Evolutionary conservation across 1,139 yeast species (phyloP), one percentile per base, ranked within the genome.

Genomic region (Candida sojae): DNA sequence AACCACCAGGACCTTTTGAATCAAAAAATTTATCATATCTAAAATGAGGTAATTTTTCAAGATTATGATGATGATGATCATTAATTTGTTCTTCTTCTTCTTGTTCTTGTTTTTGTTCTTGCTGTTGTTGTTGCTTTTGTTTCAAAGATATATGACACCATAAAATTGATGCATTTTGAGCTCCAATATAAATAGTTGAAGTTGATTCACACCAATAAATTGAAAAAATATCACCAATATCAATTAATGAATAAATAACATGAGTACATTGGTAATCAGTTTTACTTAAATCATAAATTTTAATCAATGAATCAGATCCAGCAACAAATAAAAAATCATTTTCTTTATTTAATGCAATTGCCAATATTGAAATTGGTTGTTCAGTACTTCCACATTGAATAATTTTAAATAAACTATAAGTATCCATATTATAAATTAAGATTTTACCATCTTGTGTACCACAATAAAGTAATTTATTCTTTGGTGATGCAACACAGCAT

Each of bases 371-470:
- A 2, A 89, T 84, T 0, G 83, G 74, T 61, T 88, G 91, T 12
- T 87, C 89, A 10, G 66, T 66, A 39, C 59, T 59, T 5, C 66
- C 67, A 40, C 66, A 56, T 41, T 61, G 51, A 26, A 70, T 64
- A 32, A 72, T 73, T 37, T 68, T 70, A 45, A 72, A 73, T 51
- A 76, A 63, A 42, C 83, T 82, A 62, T 80, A 92, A 1, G 86
- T 82, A n/a, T 67, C 67, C 51, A 88, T 70, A 58, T 89, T 92
- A 59, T 79, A 85, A 1, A 89, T 84, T 38, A 89, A 67, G 44
- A 93, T 86, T 57, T 81, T 81, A n/a, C 96, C 88, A 58, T 87
- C 88, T 58, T 92, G 96, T 0, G 97, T 89, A n/a, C 99, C 99
- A 50, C 96, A 95, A 62, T 88, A 88, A 13, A 93, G 60, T 39